Conservation (phyloP, 257 asterid species). For the Solanum paucissectum region DNA sequence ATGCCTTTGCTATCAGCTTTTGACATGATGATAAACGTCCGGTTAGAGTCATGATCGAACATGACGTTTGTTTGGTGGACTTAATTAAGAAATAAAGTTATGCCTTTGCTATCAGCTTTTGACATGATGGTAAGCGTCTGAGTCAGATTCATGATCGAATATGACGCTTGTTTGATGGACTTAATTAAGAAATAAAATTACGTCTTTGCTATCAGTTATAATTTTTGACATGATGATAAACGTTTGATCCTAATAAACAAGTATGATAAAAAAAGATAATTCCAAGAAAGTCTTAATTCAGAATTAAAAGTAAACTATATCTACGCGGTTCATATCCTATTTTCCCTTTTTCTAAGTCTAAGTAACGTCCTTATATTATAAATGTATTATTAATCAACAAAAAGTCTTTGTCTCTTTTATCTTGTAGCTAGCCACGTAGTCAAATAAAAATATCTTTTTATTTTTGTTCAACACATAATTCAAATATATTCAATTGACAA, state of each 20-base stretch:
- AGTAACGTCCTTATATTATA: neutral
- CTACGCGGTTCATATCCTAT: neutral
- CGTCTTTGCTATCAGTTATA: too few species aligned
- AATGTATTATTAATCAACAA: neutral
- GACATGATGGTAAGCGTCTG: too few species aligned
- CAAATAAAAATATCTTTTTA: neutral
- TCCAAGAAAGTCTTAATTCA: neutral
- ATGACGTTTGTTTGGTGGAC: too few species aligned
- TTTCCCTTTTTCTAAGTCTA: neutral
- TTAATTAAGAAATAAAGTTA: too few species aligned
- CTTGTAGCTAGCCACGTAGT: neutral
- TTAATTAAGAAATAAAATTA: too few species aligned
- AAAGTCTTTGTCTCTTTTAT: neutral
- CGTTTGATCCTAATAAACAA: accelerated
- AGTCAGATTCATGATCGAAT: too few species aligned
- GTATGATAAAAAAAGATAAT: neutral
- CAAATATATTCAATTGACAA: neutral
- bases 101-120: too few species aligned
- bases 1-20: too few species aligned
- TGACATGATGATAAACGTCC: too few species aligned
- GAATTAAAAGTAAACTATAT: neutral
- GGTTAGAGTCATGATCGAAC: too few species aligned
- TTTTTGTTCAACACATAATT: neutral
- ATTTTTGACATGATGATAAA: neutral
- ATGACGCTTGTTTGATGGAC: neutral